Evolutionary conservation across 768 basidiomycete genomes (phyloP).

Genomic region (Hericium erinaceus): DNA sequence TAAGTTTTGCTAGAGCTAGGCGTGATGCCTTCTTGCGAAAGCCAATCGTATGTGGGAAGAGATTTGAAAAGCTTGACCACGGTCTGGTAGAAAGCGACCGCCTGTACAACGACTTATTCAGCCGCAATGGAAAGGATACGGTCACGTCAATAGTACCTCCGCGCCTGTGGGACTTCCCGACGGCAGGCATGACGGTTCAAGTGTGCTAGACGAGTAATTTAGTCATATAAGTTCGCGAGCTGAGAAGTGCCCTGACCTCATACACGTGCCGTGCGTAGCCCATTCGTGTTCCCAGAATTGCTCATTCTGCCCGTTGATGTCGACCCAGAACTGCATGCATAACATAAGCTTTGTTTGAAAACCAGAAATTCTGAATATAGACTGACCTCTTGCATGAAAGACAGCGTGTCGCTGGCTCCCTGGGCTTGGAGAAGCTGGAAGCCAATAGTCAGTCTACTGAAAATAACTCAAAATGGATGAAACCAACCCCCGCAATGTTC

Average conservation of each 20-base stretch:
- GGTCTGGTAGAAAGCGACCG: slow-evolving; percentile 44
- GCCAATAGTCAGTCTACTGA: neutral
- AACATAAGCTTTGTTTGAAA: neutral
- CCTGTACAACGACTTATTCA: slow-evolving; percentile 27
- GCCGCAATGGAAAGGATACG: neutral
- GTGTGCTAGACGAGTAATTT: slow-evolving; percentile 34
- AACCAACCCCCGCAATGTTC: slow-evolving; percentile 30
- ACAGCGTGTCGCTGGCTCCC: slow-evolving; percentile 48
- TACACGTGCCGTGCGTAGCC: slow-evolving; percentile 55
- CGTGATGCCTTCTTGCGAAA: slow-evolving; percentile 61
- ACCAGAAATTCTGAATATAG: neutral
- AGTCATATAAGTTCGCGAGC: neutral
- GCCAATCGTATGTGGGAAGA: slow-evolving; percentile 69
- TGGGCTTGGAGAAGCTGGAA: slow-evolving; percentile 45
- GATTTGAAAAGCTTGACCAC: slow-evolving; percentile 24
- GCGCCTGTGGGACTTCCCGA: slow-evolving; percentile 48
- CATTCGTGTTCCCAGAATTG: slow-evolving; percentile 76
- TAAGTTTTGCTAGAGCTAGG: slow-evolving; percentile 53
- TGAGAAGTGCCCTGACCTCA: slow-evolving; percentile 4
- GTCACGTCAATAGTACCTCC: slow-evolving; percentile 33
- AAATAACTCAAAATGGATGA: neutral
- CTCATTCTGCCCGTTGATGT: slow-evolving; percentile 49
- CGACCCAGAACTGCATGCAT: slow-evolving; percentile 49
- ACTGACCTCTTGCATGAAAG: slow-evolving; percentile 39
- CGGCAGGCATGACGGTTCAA: slow-evolving; percentile 49